Evolutionary conservation across 106 monocot species (phyloP), one percentile per base, ranked within the genome.

Genomic region (Chionographis japonica): DNA sequence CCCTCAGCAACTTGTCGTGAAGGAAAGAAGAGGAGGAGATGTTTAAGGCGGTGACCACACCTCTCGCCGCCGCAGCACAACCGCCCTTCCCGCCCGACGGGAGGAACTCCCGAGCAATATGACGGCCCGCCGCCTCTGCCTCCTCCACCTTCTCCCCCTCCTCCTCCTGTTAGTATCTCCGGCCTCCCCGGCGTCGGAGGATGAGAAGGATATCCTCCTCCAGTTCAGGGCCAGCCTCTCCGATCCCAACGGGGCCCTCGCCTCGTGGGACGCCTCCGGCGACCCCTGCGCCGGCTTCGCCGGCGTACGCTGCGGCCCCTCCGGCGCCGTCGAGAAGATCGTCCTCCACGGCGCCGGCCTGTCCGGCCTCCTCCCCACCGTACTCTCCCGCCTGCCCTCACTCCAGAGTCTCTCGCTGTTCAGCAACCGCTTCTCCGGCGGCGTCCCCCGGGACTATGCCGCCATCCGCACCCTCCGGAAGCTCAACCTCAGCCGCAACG

Each of bases 401-500:
- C 83, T 99, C 67, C 75, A 80, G 68, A 81, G 77, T 37, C 42
- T 94, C 64, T 94, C 94, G 16, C 87, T 94, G 13, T 84, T 86
- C 74, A 72, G 75, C 2, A 87, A 99, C 73, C 35, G 68, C 13
- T 72, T 93, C 62, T 68, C 85, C 50, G 98, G 98, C 52, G 63
- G 16, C 8, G 58, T 99, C 13, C 98, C 92, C 38, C 50, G 67
- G 14, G 72, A 72, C 54, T 78, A 74, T 71, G 55, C 73, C 42
- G 62, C 65, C 60, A 50, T 68, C 3, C 57, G 37, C 37, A 79
- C 81, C 8, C 90, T 99, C 40, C 73, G 65, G 66, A 99, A 99
- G 83, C 85, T 99, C 52, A 99, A 99, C 52, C 75, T 99, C 62
- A 83, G 87, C 74, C 69, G 70, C 6, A 99, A 99, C 69, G 54